A percentile compares a stretch with the other conserved stretches of the same genome.
Evolutionary conservation across 331 rosid species (phyloP).

Genomic region (Quercus tomentella): DNA sequence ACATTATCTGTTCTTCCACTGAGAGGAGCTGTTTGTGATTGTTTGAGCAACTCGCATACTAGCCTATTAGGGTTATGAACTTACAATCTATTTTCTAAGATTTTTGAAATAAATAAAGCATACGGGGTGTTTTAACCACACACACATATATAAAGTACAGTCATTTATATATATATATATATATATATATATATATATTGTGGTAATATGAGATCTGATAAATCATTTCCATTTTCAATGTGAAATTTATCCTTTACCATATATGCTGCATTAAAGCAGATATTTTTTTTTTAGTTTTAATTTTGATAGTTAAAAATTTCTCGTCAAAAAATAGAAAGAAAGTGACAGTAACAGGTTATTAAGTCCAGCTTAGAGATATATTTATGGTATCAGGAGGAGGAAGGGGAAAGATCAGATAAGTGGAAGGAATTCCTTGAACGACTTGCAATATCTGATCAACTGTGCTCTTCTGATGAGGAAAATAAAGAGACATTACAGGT

Average conservation of each 20-base stretch:
- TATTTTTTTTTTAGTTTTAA: neutral
- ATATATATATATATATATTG: neutral
- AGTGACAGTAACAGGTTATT: neutral
- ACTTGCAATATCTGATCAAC: conserved; percentile 31
- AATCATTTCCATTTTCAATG: neutral
- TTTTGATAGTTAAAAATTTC: neutral
- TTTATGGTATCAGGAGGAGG: conserved; percentile 72
- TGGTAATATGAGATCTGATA: neutral
- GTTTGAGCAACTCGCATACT: too few species aligned
- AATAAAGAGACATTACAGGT: conserved; percentile 27
- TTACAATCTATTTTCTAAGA: too few species aligned
- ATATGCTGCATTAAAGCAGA: neutral
- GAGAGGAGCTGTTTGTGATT: too few species aligned
- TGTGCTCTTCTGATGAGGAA: conserved; percentile 33
- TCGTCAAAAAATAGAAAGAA: neutral
- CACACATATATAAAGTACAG: too few species aligned
- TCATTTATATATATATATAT: too few species aligned
- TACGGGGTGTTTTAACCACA: too few species aligned
- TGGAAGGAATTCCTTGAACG: conserved; percentile 74
- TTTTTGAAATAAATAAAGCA: too few species aligned
- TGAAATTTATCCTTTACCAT: neutral
- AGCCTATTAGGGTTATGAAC: too few species aligned
- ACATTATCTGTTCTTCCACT: too few species aligned
- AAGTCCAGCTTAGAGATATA: conserved; percentile 9
- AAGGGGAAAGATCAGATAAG: conserved; percentile 64